Evolutionary conservation across 1,284 basidiomycete species (phyloP), one percentile per base, ranked within the genome.

Genomic region (Ganoderma sp.): DNA sequence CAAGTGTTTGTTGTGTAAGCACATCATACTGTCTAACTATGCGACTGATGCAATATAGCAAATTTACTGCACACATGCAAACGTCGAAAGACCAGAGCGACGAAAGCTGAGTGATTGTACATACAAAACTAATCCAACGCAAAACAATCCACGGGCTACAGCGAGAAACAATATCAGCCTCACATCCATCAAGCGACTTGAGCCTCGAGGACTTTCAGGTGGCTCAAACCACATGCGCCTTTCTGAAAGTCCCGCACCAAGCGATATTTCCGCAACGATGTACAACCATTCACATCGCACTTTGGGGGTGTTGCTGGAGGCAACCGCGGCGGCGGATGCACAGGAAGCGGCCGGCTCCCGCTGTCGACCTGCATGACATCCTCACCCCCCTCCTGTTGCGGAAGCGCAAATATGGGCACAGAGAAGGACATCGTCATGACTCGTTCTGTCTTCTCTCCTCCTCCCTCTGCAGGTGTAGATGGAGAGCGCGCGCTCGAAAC

Each of bases 191-290:
- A 74, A 8, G 52, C 73, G 1, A 68, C 32, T 62, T 76, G 74
- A 7, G 73, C 67, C 65, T 89, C 86, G 56, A 90, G 76, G 22
- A 82, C 65, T 69, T 87, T 87, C 73, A 90, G 78, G 78, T 90
- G 89, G 1, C 74, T 77, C 75, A 89, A 80, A 10, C 84, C 83
- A 74, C 88, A 89, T 2, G 87, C 88, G 0, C 88, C 87, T 63
- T 76, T 80, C 64, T 82, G 77, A 75, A 83, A 86, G 68, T 84
- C 81, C 62, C 75, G 81, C 42, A 85, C 83, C 3, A 87, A 79
- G 45, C 87, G 80, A 73, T 89, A 89, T 76, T 87, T 89, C 68
- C 86, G 77, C 58, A 67, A 71, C 54, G 74, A 75, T 0, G 71
- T 73, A 67, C 88, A 89, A 1, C 87, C 87, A 7, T 75, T 71